Evolutionary conservation across 306 rosid species (phyloP).

Genomic region (Medicago arabica): DNA sequence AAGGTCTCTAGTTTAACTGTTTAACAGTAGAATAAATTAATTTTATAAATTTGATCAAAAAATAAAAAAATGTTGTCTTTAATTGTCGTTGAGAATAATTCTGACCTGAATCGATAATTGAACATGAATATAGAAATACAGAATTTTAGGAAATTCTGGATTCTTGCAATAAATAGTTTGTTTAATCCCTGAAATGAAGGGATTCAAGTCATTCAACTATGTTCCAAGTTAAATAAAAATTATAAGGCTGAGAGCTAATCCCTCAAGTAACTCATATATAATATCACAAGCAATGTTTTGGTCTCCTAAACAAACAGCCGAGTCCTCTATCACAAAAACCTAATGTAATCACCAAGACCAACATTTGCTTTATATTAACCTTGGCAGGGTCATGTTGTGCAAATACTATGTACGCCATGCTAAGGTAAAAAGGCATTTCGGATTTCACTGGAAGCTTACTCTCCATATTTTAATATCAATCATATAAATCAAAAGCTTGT

Average conservation of each 20-base stretch:
- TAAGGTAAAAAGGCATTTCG: conserved; percentile 25
- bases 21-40: conserved; percentile 11
- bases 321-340: conserved; percentile 16
- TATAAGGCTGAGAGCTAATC: conserved; percentile 3
- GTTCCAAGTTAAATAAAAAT: not conserved
- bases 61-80: not conserved
- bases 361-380: conserved; percentile 11
- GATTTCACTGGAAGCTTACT: conserved; percentile 3
- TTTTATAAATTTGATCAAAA: conserved; percentile 20
- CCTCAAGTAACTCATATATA: conserved; percentile 4
- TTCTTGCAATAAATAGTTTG: conserved; percentile 10
- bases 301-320: conserved; percentile 23
- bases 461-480: conserved; percentile 11
- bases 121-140: not conserved
- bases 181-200: not conserved
- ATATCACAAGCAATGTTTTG: conserved; percentile 9
- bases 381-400: conserved; percentile 1
- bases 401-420: conserved; percentile 19
- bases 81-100: conserved; percentile 2
- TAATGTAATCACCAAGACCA: conserved; percentile 4
- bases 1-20: conserved; percentile 11
- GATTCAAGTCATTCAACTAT: conserved; percentile 17
- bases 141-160: conserved; percentile 2
- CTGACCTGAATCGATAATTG: conserved; percentile 1
- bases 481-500: conserved; percentile 19